Evolutionary conservation across 2,329 filamentous ascomycete species (phyloP).

Genomic region (Aspergillus sp.): DNA sequence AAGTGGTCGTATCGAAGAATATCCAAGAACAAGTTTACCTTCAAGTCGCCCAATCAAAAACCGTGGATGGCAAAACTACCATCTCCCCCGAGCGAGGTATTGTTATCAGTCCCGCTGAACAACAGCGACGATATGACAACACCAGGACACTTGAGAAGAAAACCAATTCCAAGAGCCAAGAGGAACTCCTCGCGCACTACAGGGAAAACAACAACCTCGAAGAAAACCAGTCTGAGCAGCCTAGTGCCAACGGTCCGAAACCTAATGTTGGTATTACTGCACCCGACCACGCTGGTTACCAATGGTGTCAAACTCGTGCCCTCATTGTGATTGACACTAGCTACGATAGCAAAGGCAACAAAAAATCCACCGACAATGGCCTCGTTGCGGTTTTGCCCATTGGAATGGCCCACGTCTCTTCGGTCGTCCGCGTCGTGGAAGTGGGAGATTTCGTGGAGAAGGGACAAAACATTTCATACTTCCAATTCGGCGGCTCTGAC

Average conservation of each 20-base stretch:
- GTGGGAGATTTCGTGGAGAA: conserved; percentile 27
- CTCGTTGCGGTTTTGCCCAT: conserved; percentile 40
- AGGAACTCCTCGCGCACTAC: not conserved
- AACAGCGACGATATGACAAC: not conserved
- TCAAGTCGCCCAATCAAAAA: conserved; percentile 1
- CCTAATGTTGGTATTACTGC: conserved; percentile 16
- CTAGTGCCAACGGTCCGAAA: not conserved
- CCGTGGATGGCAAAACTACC: not conserved
- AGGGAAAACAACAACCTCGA: not conserved
- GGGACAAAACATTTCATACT: conserved; percentile 40
- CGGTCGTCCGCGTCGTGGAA: conserved; percentile 27
- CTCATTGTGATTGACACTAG: conserved; percentile 26
- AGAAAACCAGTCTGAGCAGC: not conserved
- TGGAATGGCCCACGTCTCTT: conserved; percentile 43
- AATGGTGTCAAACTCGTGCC: conserved; percentile 38
- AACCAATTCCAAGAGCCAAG: not conserved
- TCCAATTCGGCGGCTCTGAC: conserved; percentile 43
- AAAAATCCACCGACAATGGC: conserved; percentile 19
- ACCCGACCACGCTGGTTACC: conserved; percentile 35
- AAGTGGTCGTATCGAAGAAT: not conserved
- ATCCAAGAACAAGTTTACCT: conserved; percentile 4
- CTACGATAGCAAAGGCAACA: not conserved
- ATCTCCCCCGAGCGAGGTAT: not conserved
- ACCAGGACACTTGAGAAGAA: not conserved
- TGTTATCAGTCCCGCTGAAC: not conserved